Conservation (phyloP, 208 protist species). For the Crithidia bombi region DNA sequence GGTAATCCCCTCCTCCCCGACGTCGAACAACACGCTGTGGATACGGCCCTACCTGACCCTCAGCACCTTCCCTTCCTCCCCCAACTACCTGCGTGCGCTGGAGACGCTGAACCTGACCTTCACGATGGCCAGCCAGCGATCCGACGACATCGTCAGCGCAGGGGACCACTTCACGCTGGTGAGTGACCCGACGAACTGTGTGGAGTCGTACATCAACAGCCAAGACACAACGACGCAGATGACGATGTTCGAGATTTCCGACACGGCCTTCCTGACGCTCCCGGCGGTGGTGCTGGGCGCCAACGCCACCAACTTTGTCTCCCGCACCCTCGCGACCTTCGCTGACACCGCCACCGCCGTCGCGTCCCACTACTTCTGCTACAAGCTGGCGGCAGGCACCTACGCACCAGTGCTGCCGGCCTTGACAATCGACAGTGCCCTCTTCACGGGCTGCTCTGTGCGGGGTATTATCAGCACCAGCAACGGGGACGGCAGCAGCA, state of each 20-base stretch:
- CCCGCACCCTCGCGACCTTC: constrained; percentile 66
- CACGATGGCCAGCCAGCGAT: constrained; percentile 48
- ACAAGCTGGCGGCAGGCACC: constrained; percentile 69
- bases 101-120: constrained; percentile 76
- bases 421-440: constrained; percentile 48
- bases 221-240: constrained; percentile 46
- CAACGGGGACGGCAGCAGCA: constrained; percentile 34
- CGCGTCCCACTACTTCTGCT: constrained; percentile 74
- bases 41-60: constrained; percentile 81
- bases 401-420: constrained; percentile 74
- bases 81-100: constrained; percentile 59
- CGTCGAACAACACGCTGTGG: constrained; percentile 51
- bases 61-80: constrained; percentile 51
- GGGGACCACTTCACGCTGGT: constrained; percentile 76
- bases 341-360: constrained; percentile 17
- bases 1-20: constrained; percentile 21
- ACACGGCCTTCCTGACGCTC: constrained; percentile 71
- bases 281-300: constrained; percentile 52
- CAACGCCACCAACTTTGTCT: constrained; percentile 36
- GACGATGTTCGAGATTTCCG: constrained; percentile 53
- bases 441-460: constrained; percentile 44
- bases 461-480: constrained; percentile 29
- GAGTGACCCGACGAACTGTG: constrained; percentile 55
- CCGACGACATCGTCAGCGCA: constrained; percentile 65
- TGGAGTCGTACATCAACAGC: constrained; percentile 66